Evolutionary conservation across 2,329 filamentous ascomycete genomes (phyloP), one percentile per base, ranked within the genome.

Genomic region (Talaromyces islandicus): DNA sequence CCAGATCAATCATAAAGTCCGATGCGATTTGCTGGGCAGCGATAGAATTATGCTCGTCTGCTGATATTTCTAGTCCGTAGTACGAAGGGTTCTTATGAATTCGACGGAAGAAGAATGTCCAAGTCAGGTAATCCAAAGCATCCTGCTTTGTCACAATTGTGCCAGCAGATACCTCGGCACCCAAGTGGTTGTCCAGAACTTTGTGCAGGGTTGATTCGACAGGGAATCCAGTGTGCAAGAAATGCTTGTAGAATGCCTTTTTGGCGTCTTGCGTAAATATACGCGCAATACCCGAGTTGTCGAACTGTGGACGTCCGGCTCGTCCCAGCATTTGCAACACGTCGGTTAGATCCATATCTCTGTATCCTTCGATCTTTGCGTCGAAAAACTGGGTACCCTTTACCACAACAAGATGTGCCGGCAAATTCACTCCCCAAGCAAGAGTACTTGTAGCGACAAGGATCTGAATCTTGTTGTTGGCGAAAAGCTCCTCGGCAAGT

Each of bases 241-340:
- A 99, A 77, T 99, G 94, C 79, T 99, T 99, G 78, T 99, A 99
- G 75, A 99, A 99, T 62, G 95, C 91, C 77, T 99, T 99, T 81
- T 97, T 99, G 2, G 93, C 81, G 69, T 97, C 92, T 69, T 99
- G 92, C 0, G 94, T 99, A 71, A 99, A 96, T 71, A 99, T 99
- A 30, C 93, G 88, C 10, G 94, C 95, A 60, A 99, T 95, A 65
- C 95, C 94, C 0, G 92, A 96, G 58, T 88, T 90, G 74, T 99
- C 94, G 72, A 99, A 99, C 71, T 99, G 94, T 3, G 94, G 94
- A 64, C 94, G 89, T 17, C 94, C 94, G 12, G 94, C 94, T 76
- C 94, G 88, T 67, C 94, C 94, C 29, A 99, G 81, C 94, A 99
- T 99, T 76, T 99, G 94, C 63, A 99, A 79, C 32, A 99, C 94